Base-by-base conservation (phyloP, 2,329 filamentous ascomycete genomes). In the Moelleriella libera region DNA sequence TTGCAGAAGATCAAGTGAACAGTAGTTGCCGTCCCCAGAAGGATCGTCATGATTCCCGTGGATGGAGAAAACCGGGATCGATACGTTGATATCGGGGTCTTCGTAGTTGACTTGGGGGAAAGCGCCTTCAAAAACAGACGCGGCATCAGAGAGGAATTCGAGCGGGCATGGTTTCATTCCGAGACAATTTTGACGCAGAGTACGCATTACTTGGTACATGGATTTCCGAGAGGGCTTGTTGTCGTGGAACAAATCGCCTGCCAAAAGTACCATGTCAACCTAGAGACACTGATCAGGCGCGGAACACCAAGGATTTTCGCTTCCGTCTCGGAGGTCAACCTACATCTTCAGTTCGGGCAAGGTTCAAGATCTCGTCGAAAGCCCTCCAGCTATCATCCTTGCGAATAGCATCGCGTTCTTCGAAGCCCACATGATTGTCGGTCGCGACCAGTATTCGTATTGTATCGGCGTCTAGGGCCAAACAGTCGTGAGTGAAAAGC, bases 41-140 rank as follows among this genome's bases (percentile, higher is more conserved):
- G 92, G 92, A 60, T 98, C 92, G 60, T 98, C 92, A 61, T 98
- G 92, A 59, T 98, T 98, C 43, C 92, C 92, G 58, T 98, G 94
- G 41, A 98, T 98, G 1, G 90, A 95, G 61, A 98, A 98, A 30
- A 98, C 88, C 0, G 92, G 92, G 48, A 97, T 96, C 1, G 89
- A 87, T 51, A 98, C 80, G 58, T 98, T 98, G 64, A 98, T 96
- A 57, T 98, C 88, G 29, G 87, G 80, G 58, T 98, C 92, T 64
- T 97, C 88, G 65, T 98, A 98, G 65, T 98, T 98, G 65, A 95
- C 90, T 62, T 96, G 85, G 45, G 88, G 83, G 60, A 96, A 94
- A 0, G 88, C 82, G 6, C 85, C 85, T 51, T 88, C 83, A 57
- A 98, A 96, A 52, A 90, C 86, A 57, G 94, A 85, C 55, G 82